Percentiles rank a stretch among this genome's conserved stretches.
These are phyloP conservation scores for Fusarium drepaniforme DNA, from an alignment of 2,329 filamentous ascomycete species.

Conservation along the genomic window DNA sequence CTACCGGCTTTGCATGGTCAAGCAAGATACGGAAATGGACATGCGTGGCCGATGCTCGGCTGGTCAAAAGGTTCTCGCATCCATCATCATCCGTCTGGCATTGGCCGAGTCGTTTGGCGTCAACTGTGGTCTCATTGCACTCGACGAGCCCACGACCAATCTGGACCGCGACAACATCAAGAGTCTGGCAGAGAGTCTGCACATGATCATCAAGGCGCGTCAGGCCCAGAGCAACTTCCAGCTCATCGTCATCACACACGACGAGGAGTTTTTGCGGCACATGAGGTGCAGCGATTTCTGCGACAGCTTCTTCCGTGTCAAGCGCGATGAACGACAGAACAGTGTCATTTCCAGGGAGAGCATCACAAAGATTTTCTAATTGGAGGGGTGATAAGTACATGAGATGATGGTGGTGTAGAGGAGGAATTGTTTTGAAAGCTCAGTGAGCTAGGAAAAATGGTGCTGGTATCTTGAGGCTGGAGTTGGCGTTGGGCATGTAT, in stretches of 20 bases:
- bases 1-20: slow-evolving; percentile 98
- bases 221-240: slow-evolving; percentile 95
- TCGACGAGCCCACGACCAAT: slow-evolving; percentile 98
- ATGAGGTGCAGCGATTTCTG: slow-evolving; percentile 97
- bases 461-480: neutral
- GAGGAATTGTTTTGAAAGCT: slow-evolving; percentile 7
- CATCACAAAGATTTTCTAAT: slow-evolving; percentile 62
- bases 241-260: slow-evolving; percentile 98
- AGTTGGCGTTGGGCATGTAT: slow-evolving; percentile 12
- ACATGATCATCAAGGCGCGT: slow-evolving; percentile 87
- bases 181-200: slow-evolving; percentile 85
- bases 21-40: slow-evolving; percentile 97
- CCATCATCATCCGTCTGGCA: slow-evolving; percentile 96
- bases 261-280: slow-evolving; percentile 92
- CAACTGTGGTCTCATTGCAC: slow-evolving; percentile 94
- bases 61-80: slow-evolving; percentile 95
- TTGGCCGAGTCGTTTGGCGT: slow-evolving; percentile 96
- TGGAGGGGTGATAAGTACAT: neutral
- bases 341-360: slow-evolving; percentile 83
- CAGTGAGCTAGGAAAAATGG: slow-evolving; percentile 4
- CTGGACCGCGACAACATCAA: slow-evolving; percentile 96
- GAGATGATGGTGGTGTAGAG: neutral
- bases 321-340: slow-evolving; percentile 85
- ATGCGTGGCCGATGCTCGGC: slow-evolving; percentile 98
- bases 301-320: slow-evolving; percentile 91